A percentile compares a stretch with the other conserved stretches of the same genome.
These are phyloP conservation scores for Ganoderma leucocontextum DNA, from an alignment of 1,284 basidiomycete species.

Conservation along the genomic window DNA sequence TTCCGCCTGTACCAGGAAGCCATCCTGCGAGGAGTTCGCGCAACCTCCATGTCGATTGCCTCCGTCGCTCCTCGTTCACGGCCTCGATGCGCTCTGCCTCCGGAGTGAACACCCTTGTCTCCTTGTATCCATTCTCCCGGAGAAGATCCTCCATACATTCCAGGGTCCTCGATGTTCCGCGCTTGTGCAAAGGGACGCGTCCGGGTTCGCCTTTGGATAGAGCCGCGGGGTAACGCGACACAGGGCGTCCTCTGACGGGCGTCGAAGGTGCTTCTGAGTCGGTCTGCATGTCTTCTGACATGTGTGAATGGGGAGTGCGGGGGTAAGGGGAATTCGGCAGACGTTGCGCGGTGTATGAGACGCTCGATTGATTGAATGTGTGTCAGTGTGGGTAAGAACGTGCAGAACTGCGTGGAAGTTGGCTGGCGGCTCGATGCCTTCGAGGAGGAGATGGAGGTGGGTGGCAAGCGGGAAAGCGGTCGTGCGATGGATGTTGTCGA, in stretches of 20 bases:
- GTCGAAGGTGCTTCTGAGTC: conserved; percentile 34
- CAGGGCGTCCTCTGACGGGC: conserved; percentile 41
- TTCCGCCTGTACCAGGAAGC: conserved; percentile 44
- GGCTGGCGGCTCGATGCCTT: conserved; percentile 9
- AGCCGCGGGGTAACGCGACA: conserved; percentile 59
- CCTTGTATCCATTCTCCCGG: conserved; percentile 87
- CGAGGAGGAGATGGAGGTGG: conserved; percentile 8
- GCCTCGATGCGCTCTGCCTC: conserved; percentile 66
- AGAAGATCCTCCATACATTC: conserved; percentile 85
- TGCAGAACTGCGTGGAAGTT: conserved; percentile 10
- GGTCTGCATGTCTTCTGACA: conserved; percentile 17
- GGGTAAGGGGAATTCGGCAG: conserved; percentile 11
- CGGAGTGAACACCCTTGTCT: conserved; percentile 87
- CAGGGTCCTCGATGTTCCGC: conserved; percentile 81
- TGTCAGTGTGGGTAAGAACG: neutral
- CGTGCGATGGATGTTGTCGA: conserved; percentile 15
- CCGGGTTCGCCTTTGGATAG: conserved; percentile 50
- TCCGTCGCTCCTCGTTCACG: conserved; percentile 40
- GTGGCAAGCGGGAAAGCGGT: neutral
- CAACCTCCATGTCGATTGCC: conserved; percentile 33
- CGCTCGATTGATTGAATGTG: conserved; percentile 16
- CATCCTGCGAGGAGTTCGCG: conserved; percentile 60
- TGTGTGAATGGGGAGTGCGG: neutral
- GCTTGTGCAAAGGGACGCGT: conserved; percentile 74
- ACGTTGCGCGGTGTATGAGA: conserved; percentile 12